A percentile compares a stretch with the other conserved stretches of the same genome.
Conservation (phyloP, 768 basidiomycete genomes). For the Hysterangium stoloniferum region DNA sequence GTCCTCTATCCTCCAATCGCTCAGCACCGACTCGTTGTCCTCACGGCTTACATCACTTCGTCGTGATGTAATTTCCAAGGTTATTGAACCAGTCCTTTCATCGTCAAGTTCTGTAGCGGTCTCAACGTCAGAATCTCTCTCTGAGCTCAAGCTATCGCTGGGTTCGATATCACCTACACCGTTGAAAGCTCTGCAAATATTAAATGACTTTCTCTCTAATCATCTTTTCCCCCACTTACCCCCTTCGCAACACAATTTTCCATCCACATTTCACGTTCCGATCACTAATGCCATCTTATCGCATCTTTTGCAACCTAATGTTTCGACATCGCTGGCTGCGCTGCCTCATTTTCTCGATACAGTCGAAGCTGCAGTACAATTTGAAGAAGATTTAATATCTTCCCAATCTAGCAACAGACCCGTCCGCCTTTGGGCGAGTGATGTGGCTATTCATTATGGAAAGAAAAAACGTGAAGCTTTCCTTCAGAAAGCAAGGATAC, state of each 20-base stretch:
- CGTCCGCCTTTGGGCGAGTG: conserved; percentile 62
- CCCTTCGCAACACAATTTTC: conserved; percentile 36
- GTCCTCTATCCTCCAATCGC: conserved; percentile 47
- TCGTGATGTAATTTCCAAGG: conserved; percentile 53
- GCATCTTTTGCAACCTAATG: conserved; percentile 56
- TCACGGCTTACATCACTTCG: conserved; percentile 52
- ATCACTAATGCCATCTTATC: conserved; percentile 54
- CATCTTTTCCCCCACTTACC: conserved; percentile 55
- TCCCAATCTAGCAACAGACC: conserved; percentile 43
- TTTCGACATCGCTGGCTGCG: conserved; percentile 55
- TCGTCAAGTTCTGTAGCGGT: conserved; percentile 41
- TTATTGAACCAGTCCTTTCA: conserved; percentile 50
- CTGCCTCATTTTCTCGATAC: conserved; percentile 58
- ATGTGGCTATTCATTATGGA: conserved; percentile 70
- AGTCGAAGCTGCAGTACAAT: conserved; percentile 47
- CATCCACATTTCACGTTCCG: conserved; percentile 53
- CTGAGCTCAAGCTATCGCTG: conserved; percentile 33
- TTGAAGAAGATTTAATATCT: conserved; percentile 53
- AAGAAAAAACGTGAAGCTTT: conserved; percentile 60
- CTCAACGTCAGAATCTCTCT: conserved; percentile 27
- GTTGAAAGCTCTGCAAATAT: conserved; percentile 46
- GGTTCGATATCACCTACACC: conserved; percentile 27
- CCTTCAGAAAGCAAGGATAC: conserved; percentile 50
- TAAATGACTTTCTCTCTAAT: conserved; percentile 56
- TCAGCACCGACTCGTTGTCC: conserved; percentile 46